Conservation (phyloP, 805 yeast genomes). For the Lipomyces sp. region DNA sequence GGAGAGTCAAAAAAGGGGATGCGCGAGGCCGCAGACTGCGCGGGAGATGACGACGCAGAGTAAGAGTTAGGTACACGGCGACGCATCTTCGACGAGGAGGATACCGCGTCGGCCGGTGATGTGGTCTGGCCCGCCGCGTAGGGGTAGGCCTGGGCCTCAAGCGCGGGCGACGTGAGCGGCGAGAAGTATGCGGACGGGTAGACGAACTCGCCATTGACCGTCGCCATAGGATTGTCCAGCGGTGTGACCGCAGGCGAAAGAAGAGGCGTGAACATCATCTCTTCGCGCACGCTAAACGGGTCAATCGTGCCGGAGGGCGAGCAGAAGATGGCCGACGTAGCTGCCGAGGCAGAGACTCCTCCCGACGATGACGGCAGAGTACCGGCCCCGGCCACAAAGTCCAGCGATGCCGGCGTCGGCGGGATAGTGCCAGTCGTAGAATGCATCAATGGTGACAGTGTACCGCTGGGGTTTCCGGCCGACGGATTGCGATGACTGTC, state of each 20-base stretch:
- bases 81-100: constrained; percentile 7
- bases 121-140: constrained; percentile 10
- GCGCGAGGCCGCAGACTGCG: constrained; percentile 1
- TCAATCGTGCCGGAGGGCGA: constrained; percentile 23
- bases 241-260: constrained; percentile 76
- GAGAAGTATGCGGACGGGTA: constrained; percentile 24
- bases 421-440: constrained; percentile 8
- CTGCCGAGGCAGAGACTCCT: neutral
- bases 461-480: neutral
- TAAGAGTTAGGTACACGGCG: constrained; percentile 7
- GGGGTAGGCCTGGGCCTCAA: constrained; percentile 25
- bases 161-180: constrained; percentile 32
- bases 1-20: neutral
- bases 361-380: no score
- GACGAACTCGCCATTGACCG: constrained; percentile 10
- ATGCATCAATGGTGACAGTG: neutral
- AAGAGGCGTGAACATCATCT: constrained; percentile 59
- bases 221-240: constrained; percentile 38
- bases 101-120: neutral
- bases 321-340: constrained; percentile 7
- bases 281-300: constrained; percentile 14
- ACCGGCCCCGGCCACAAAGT: constrained; percentile 3
- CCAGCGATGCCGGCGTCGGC: constrained; percentile 29
- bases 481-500: neutral
- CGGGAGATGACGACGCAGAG: constrained; percentile 14